Base-by-base conservation (phyloP, 805 yeast genomes). In the Candida tallmaniae region DNA sequence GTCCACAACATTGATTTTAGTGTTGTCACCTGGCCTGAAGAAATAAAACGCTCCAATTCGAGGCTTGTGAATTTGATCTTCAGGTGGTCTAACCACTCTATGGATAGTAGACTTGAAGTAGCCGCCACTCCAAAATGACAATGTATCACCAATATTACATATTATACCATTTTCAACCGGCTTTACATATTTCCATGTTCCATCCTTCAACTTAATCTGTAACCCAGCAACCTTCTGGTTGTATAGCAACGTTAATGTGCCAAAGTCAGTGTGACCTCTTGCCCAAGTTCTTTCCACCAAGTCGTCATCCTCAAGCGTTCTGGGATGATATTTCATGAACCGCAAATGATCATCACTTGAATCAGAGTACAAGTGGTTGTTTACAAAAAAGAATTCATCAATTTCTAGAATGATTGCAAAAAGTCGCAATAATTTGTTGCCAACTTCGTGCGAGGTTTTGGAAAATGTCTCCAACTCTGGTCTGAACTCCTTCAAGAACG, bases 181-280 rank as follows among this genome's bases (percentile, higher is more conserved):
- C 35, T 48, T 51, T 18, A 60, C 60, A 39, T 58, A 58, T 39
- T 56, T 54, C 66, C 66, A 60, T 6, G 45, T 40, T 1, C 63
- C 66, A 24, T 47, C 41, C 20, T 42, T 33, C 14, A 50, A 35
- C 35, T 51, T 54, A 26, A 59, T 55, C 32, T 60, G 66, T 17
- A 60, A 48, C 4, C 63, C 65, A 2, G 61, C 61, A 4, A 60
- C 65, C 4, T 54, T 54, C 40, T 60, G 66, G 38, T 57, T 56
- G 45, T 46, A 59, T 14, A 60, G 42, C 14, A 60, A 47, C 4
- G 66, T 59, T 30, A 60, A 46, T n/a, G 56, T 51, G 3, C 65
- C 66, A 36, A 59, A 55, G 38, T 60, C 66, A 4, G 66, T 59
- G 40, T 60, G 66, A 2, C 58, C 65, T 25, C 62, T 36, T 2